These are phyloP conservation scores for Paramecium primaurelia DNA, from an alignment of 73 alveolate genomes.

Conservation along the genomic window DNA sequence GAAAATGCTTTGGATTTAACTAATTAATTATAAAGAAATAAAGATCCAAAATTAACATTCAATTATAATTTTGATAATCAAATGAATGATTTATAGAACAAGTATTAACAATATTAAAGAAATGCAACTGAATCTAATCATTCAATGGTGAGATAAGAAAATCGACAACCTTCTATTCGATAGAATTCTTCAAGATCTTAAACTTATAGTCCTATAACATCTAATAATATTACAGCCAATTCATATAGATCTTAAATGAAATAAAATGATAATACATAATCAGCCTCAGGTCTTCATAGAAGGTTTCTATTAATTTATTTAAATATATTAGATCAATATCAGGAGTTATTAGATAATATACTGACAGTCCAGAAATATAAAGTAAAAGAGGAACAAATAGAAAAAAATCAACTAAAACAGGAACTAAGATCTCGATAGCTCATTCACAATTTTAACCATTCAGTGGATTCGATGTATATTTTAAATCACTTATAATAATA, in stretches of 20 bases:
- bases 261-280: background rate
- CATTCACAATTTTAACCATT: slow-evolving; percentile 10
- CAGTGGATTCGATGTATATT: slow-evolving; percentile 33
- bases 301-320: background rate
- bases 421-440: background rate
- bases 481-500: background rate
- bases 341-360: background rate
- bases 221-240: background rate
- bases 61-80: background rate
- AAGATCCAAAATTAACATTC: slow-evolving; percentile 13
- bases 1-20: background rate
- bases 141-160: background rate
- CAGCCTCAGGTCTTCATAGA: background rate
- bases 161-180: background rate
- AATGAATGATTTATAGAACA: slow-evolving; percentile 2
- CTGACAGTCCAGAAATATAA: background rate
- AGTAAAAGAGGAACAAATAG: background rate
- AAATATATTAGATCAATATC: background rate
- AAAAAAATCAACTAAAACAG: slow-evolving; percentile 28
- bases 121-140: slow-evolving; percentile 1
- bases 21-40: background rate
- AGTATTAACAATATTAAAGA: background rate
- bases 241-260: background rate
- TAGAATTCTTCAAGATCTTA: background rate
- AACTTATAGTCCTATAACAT: slow-evolving; percentile 26